phyloP scores from a whole-genome alignment of 192 early-diverging fungal species.

The Backusella mclennaniae region DNA sequence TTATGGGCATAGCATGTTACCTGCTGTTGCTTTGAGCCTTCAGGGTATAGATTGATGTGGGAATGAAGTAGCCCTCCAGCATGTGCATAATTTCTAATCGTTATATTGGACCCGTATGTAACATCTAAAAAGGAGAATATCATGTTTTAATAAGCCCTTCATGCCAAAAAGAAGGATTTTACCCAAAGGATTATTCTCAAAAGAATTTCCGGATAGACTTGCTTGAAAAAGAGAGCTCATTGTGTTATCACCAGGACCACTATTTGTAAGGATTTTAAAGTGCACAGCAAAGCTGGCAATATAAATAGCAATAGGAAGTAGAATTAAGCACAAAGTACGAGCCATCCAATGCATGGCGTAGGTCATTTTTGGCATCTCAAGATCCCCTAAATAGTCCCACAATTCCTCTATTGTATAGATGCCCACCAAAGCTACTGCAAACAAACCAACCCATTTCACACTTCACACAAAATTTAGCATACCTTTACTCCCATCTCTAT shows the following conservation, averaged over 20 bases:
- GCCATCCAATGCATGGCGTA: conserved; percentile 87
- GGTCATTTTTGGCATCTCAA: conserved; percentile 54
- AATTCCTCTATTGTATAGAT: conserved; percentile 90
- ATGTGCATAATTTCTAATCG: conserved; percentile 77
- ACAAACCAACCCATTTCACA: conserved; percentile 97
- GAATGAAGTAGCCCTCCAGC: conserved; percentile 94
- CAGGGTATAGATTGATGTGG: conserved; percentile 82
- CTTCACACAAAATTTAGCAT: conserved; percentile 28
- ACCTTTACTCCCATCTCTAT: neutral
- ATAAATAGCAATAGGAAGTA: conserved; percentile 82
- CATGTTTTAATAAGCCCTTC: neutral
- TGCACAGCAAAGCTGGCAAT: conserved; percentile 81
- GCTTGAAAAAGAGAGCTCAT: conserved; percentile 98
- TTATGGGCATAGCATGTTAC: conserved; percentile 93
- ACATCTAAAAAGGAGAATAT: conserved; percentile 56
- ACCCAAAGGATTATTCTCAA: conserved; percentile 81
- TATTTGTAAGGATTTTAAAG: conserved; percentile 80
- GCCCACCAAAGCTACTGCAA: conserved; percentile 88
- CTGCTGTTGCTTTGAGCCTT: conserved; percentile 93
- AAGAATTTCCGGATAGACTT: conserved; percentile 73
- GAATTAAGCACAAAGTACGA: conserved; percentile 77
- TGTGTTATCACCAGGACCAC: conserved; percentile 86
- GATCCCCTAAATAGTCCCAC: conserved; percentile 82
- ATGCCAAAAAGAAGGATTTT: neutral
- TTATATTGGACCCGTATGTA: conserved; percentile 84